Evolutionary conservation across 2,329 filamentous ascomycete genomes (phyloP), one percentile per base, ranked within the genome.

Genomic region (Trichoderma lentiforme): DNA sequence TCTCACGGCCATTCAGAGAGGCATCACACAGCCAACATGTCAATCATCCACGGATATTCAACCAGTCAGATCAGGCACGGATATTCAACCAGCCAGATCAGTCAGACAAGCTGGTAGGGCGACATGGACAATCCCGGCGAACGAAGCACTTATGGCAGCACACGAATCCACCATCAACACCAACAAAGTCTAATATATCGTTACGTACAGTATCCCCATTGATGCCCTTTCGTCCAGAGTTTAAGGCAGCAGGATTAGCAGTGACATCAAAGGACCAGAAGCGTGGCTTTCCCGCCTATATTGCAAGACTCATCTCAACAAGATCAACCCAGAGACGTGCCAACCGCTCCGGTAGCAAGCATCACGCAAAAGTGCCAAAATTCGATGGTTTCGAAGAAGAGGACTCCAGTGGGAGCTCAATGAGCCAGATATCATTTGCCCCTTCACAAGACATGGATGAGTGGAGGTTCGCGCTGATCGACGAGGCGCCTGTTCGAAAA

Each of bases 201-300:
- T 79, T 84, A 60, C 83, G 84, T 72, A 89, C 88, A 2, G 81
- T 90, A 21, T 82, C 84, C 30, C 86, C 85, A 34, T 79, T 90
- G 3, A 76, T 88, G 30, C 87, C 87, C 2, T 90, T 86, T 75
- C 84, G 83, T 61, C 80, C 83, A 4, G 83, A 90, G 73, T 89
- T 90, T 73, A 81, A 80, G 71, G 83, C 83, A 71, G 87, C 86
- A 69, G 87, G 87, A 1, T 81, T 90, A 64, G 87, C 87, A 2
- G 84, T 90, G 1, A 89, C 88, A 12, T 88, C 88, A 43, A 79
- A 79, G 60, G 73, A 81, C 74, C 72, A 87, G 84, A 74, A 84
- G 83, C 77, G 81, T 72, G 24, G 75, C 53, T 66, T 76, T 57
- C 57, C 76, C 71, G 47, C 66, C 47, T 73, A 77, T 66, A 74